Conservation (phyloP, 257 asterid species). For the Paraleonurus japonicus region DNA sequence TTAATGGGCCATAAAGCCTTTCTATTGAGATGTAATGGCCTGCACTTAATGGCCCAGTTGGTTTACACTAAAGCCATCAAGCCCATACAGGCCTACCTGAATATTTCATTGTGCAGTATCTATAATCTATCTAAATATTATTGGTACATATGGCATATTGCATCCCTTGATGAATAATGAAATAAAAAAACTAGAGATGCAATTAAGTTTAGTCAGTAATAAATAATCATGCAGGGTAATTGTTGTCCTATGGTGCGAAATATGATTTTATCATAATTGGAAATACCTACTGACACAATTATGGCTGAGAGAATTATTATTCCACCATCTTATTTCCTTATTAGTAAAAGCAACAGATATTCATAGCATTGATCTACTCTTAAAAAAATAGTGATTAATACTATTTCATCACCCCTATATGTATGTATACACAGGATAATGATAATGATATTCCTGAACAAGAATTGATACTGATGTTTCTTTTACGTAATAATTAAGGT, state of each 20-base stretch:
- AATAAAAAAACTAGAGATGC: not conserved
- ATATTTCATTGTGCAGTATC: not conserved
- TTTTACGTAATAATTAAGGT: not conserved
- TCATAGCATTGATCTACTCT: not conserved
- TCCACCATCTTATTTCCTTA: not conserved
- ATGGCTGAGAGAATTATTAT: not conserved
- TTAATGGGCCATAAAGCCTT: too few species aligned
- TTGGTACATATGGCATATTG: not conserved
- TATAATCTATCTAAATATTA: too few species aligned
- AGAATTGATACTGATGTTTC: not conserved
- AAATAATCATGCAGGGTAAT: not conserved
- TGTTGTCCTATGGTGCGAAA: not conserved
- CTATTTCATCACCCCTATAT: not conserved
- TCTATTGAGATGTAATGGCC: too few species aligned
- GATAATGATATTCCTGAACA: not conserved
- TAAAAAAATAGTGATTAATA: not conserved
- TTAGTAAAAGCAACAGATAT: not conserved
- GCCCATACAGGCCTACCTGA: too few species aligned
- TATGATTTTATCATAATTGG: not conserved
- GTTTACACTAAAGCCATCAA: too few species aligned
- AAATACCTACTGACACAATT: slow-evolving; percentile 23
- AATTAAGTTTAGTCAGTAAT: not conserved
- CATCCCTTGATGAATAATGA: not conserved
- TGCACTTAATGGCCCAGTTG: too few species aligned
- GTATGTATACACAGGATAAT: not conserved